Evolutionary conservation across 2,329 filamentous ascomycete species (phyloP), one percentile per base, ranked within the genome.

Genomic region (Coniochaeta sp.): DNA sequence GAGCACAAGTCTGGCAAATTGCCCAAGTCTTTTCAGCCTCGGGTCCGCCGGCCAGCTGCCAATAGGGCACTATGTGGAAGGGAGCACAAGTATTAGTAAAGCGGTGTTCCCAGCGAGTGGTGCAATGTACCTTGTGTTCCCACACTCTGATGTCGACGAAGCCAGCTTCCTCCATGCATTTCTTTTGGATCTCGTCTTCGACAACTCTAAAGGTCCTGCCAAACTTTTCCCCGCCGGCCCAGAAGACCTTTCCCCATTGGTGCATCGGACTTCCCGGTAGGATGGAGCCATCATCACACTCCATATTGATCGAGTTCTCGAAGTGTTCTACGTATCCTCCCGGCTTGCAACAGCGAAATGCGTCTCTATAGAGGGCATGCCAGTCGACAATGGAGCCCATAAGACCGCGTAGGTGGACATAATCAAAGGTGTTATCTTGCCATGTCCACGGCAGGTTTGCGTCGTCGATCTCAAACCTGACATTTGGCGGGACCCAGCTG

Each of bases 241-340:
- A 24, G n/a, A 60, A 64, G 19, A 64, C 71, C 57, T 71, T 74
- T 1, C 74, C 70, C 75, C 74, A 79, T 70, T 14, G 70, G 66
- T 26, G 64, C 74, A 68, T 81, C 79, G 43, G 60, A 17, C 58
- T 58, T 17, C 38, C 60, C 6, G 58, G 50, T 16, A 28, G 2
- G 11, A 62, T 58, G 1, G 81, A 78, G 64, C 86, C 82, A 67
- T 87, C 84, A 52, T 86, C 77, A 58, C 82, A 75, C 9, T 43
- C 58, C 43, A 62, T 60, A n/a, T 44, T 61, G 17, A 26, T 31
- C 19, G 55, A 60, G 19, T 55, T 47, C 55, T 64, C 63, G 26
- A 62, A 59, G 58, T 59, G 43, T 59, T 67, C 65, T 19, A 67
- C 55, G 50, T 50, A 67, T 16, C 65, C 66, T 7, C 65, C 66